Evolutionary conservation across 2,329 filamentous ascomycete genomes (phyloP), one percentile per base, ranked within the genome.

Genomic region (Clarireedia paspali): DNA sequence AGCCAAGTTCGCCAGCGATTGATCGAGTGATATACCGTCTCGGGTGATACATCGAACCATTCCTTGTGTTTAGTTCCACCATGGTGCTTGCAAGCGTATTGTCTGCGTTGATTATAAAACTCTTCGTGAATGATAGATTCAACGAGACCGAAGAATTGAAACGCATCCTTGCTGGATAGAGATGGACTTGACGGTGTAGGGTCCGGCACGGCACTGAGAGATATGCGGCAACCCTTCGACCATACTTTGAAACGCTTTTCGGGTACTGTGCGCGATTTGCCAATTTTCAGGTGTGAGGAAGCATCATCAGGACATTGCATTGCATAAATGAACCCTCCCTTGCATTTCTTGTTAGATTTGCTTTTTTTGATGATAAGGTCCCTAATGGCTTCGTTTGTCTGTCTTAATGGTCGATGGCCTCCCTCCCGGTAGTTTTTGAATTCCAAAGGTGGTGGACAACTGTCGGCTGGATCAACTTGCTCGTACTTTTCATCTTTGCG

Each of bases 1-100:
- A 63, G 34, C 61, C 60, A 63, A 24, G 20, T 26, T n/a, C 56
- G 53, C 58, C 61, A 63, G 20, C 53, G 42, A 10, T 50, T 14
- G 5, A 63, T 55, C 4, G 50, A 38, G 30, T 56, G 53, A 27
- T 58, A 44, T 5, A 56, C 60, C 15, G 30, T 50, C 12, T 53
- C 12, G 27, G 52, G 47, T 17, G 56, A 40, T 3, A 57, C 40
- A 17, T 62, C 53, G 34, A 59, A 58, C 61, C 61, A 62, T 39
- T 63, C 60, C 4, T 47, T 23, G 42, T 62, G 60, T 23, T n/a
- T 17, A 24, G 14, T 14, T 36, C 12, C n/a, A 15, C 47, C n/a
- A 20, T 53, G 49, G 23, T 5, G 14, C 10, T 40, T 53, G 36
- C 59, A 63, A 6, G 38, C 34, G 39, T 42, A 57, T 40, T 30